Conservation (phyloP, 208 protist species). For the Naegleria lovaniensis region DNA sequence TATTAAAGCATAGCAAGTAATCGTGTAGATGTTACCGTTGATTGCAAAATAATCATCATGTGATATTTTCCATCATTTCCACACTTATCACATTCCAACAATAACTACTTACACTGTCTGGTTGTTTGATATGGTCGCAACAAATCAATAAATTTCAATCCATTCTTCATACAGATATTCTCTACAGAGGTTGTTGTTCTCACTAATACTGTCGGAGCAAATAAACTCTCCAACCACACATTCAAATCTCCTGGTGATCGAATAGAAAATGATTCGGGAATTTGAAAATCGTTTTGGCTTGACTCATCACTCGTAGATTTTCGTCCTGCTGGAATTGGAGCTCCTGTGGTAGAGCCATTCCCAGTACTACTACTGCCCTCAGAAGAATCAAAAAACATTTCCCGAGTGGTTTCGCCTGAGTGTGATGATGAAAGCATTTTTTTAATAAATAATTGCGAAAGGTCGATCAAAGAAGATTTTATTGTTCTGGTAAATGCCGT, state of each 20-base stretch:
- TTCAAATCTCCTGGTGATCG: neutral
- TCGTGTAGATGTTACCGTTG: neutral
- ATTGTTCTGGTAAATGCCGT: too few relatives aligned
- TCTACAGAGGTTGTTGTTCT: conserved; percentile 2
- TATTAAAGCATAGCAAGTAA: neutral
- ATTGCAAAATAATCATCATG: neutral
- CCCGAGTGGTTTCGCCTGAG: neutral
- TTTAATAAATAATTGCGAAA: neutral
- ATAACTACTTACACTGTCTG: neutral
- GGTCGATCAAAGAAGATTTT: too few relatives aligned
- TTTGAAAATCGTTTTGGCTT: neutral
- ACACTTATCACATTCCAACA: neutral
- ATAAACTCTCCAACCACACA: neutral
- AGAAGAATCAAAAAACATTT: too few relatives aligned
- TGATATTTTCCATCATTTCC: neutral
- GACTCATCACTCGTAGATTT: too few relatives aligned
- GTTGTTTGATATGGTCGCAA: neutral
- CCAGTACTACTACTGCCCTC: too few relatives aligned
- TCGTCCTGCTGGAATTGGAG: too few relatives aligned
- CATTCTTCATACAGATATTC: neutral
- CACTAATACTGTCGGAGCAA: neutral
- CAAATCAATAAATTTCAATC: conserved; percentile 9
- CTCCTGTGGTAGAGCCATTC: too few relatives aligned
- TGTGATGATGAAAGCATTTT: neutral
- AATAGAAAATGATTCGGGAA: neutral